These are phyloP conservation scores for Austroboletus niveus DNA, from an alignment of 1,284 basidiomycete species.

Conservation along the genomic window DNA sequence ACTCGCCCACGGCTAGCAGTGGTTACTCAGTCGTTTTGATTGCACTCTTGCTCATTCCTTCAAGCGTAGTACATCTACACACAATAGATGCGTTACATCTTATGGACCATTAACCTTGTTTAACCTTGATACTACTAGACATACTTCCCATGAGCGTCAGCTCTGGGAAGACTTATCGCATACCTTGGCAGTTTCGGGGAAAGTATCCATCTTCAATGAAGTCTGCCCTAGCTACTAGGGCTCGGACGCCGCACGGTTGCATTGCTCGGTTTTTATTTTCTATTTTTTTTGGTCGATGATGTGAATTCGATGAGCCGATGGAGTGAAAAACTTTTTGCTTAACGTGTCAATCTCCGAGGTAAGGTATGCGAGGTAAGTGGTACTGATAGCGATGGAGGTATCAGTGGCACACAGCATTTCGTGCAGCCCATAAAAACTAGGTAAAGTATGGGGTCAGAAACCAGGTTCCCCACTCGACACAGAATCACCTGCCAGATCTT, in stretches of 20 bases:
- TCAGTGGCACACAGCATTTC: neutral
- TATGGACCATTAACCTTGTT: neutral
- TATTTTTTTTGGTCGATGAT: neutral
- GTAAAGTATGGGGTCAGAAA: neutral
- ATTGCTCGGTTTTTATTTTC: neutral
- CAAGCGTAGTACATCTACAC: neutral
- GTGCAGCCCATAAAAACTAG: constrained; percentile 11
- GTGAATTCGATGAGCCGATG: neutral
- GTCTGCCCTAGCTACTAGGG: neutral
- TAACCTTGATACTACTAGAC: neutral
- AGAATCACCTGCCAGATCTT: constrained; percentile 5
- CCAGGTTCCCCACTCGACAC: neutral
- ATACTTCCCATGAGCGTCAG: neutral
- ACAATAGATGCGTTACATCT: neutral
- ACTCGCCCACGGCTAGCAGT: neutral
- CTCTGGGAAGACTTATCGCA: neutral
- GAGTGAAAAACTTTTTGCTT: neutral
- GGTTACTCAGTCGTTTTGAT: neutral
- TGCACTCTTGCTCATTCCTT: neutral
- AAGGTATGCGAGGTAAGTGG: constrained; percentile 1
- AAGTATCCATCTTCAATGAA: neutral
- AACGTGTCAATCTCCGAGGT: neutral
- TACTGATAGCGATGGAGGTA: neutral
- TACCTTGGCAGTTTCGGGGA: neutral
- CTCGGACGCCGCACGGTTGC: neutral